Conservation (phyloP, 805 yeast species). For the Cyberlindnera veronae region DNA sequence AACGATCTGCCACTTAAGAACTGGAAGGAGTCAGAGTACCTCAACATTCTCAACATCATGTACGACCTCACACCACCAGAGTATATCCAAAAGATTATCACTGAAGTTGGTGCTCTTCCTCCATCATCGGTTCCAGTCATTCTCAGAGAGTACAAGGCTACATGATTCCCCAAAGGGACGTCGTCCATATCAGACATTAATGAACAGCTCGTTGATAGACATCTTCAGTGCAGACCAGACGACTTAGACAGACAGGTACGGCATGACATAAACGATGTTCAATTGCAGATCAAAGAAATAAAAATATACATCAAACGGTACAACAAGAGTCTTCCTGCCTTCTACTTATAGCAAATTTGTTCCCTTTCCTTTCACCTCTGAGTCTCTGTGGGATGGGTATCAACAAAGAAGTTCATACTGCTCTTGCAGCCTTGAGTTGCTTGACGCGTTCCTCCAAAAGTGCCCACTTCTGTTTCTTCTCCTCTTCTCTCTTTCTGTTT, state of each 20-base stretch:
- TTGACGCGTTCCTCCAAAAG: conserved; percentile 60
- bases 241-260: too few relatives aligned
- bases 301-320: too few relatives aligned
- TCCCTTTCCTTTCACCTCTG: too few relatives aligned
- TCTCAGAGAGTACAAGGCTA: conserved; percentile 76
- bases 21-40: conserved; percentile 60
- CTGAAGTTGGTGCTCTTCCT: conserved; percentile 94
- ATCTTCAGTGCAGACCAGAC: too few relatives aligned
- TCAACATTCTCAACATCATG: conserved; percentile 78
- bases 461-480: conserved; percentile 69
- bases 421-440: conserved; percentile 4
- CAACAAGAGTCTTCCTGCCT: too few relatives aligned
- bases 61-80: conserved; percentile 94
- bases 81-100: conserved; percentile 88
- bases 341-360: too few relatives aligned
- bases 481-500: conserved; percentile 58
- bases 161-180: neutral
- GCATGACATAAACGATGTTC: conserved; percentile 2
- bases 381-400: too few relatives aligned
- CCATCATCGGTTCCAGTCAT: conserved; percentile 98
- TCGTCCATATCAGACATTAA: too few relatives aligned
- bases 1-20: conserved; percentile 46
- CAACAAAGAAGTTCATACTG: too few relatives aligned
- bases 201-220: neutral
- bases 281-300: too few relatives aligned